phyloP scores from a whole-genome alignment of 805 yeast genomes.

The Wickerhamiella azymoides region DNA sequence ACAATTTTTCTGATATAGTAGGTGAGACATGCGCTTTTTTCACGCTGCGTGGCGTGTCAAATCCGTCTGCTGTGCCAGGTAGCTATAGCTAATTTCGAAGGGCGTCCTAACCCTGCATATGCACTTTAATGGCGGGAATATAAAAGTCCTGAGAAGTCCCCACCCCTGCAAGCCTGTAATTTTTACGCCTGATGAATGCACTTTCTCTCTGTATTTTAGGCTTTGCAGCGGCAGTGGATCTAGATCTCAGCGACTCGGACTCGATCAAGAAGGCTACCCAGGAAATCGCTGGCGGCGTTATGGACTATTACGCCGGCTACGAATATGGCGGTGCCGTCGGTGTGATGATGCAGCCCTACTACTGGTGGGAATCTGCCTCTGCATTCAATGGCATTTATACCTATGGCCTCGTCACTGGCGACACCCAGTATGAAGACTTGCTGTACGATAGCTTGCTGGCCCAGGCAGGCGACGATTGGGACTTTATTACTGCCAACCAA shows the following conservation, averaged over 20 bases:
- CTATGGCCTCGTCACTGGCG: conserved; percentile 52
- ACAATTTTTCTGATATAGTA: too few species aligned
- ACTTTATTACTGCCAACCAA: conserved; percentile 66
- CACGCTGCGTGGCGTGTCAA: too few species aligned
- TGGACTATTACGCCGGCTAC: conserved; percentile 65
- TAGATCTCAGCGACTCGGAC: conserved; percentile 14
- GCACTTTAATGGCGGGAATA: background rate
- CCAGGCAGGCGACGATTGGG: conserved; percentile 49
- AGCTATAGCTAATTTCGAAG: background rate
- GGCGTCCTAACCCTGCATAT: background rate
- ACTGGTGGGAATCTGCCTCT: conserved; percentile 86
- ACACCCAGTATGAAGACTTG: conserved; percentile 43
- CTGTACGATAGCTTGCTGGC: conserved; percentile 45
- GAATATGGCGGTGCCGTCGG: conserved; percentile 55
- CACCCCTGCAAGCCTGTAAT: background rate
- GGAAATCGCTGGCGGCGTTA: conserved; percentile 47
- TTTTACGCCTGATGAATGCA: background rate
- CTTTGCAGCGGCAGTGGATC: conserved; percentile 7
- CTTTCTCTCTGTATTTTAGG: background rate
- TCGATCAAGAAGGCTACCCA: conserved; percentile 35
- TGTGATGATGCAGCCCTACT: conserved; percentile 55
- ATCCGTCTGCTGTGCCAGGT: background rate
- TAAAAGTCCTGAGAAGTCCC: background rate
- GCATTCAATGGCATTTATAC: conserved; percentile 52
- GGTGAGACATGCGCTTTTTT: too few species aligned